Evolutionary conservation across 164 flowering plant genomes (phyloP).

Genomic region (Euptelea pleiosperma): DNA sequence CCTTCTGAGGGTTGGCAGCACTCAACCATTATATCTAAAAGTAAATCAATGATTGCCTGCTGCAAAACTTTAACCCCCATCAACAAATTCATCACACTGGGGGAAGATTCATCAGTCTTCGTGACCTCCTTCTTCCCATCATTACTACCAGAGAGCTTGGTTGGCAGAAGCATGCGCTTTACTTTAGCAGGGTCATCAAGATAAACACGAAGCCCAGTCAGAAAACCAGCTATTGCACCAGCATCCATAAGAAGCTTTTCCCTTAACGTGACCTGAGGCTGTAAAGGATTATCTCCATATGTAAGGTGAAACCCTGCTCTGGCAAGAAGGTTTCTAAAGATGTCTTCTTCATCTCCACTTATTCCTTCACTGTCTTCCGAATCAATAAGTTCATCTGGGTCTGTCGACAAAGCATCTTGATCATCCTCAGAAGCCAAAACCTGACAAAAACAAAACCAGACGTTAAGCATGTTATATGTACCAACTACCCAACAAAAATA

Average conservation of each 20-base stretch:
- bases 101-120: constrained; percentile 70
- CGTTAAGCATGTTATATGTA: background rate
- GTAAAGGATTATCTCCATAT: constrained; percentile 92
- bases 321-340: constrained; percentile 89
- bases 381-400: constrained; percentile 94
- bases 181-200: constrained; percentile 99
- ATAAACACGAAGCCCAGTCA: constrained; percentile 97
- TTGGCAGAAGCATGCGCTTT: constrained; percentile 93
- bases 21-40: constrained; percentile 97
- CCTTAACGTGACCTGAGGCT: constrained; percentile 92
- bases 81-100: constrained; percentile 93
- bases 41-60: constrained; percentile 95
- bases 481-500: background rate
- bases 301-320: constrained; percentile 94
- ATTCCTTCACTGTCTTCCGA: constrained; percentile 97
- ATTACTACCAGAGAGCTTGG: constrained; percentile 70
- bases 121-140: constrained; percentile 64
- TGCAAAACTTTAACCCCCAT: constrained; percentile 99
- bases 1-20: constrained; percentile 97
- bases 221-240: constrained; percentile 96
- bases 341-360: constrained; percentile 98
- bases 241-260: constrained; percentile 98
- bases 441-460: constrained; percentile 32
- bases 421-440: constrained; percentile 98
- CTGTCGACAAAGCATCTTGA: constrained; percentile 93